Conservation (phyloP, 108 stramenopile genomes). For the Aurantiochytrium sp. region DNA sequence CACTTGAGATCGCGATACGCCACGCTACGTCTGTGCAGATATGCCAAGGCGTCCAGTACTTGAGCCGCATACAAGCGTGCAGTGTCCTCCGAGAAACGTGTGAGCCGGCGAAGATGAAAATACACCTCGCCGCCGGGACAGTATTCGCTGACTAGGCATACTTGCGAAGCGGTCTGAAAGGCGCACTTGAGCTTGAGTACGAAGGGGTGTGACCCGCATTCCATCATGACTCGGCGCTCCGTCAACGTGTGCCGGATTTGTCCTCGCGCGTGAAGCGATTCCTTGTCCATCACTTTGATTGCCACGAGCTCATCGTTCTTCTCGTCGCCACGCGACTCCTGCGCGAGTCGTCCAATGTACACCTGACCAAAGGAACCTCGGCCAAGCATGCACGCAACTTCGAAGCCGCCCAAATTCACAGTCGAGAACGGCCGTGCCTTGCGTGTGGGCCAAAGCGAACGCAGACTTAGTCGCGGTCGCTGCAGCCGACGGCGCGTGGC, state of each 20-base stretch:
- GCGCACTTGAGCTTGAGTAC: slow-evolving; percentile 97
- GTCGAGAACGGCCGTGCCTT: neutral
- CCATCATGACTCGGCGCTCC: slow-evolving; percentile 78
- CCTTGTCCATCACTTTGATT: slow-evolving; percentile 42
- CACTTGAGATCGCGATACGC: slow-evolving; percentile 93
- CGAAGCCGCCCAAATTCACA: neutral
- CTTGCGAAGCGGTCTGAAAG: slow-evolving; percentile 87
- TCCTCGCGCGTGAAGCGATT: slow-evolving; percentile 58
- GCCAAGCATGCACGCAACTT: neutral
- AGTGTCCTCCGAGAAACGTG: slow-evolving; percentile 79
- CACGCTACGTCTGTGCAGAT: slow-evolving; percentile 84
- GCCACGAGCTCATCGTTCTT: slow-evolving; percentile 17
- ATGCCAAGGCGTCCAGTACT: slow-evolving; percentile 81
- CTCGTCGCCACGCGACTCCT: neutral
- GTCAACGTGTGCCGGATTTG: slow-evolving; percentile 95
- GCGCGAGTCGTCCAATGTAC: neutral
- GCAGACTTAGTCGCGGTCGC: no score
- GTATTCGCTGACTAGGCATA: slow-evolving; percentile 95
- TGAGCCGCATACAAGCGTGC: slow-evolving; percentile 92
- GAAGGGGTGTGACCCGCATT: slow-evolving; percentile 88
- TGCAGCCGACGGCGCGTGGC: no score
- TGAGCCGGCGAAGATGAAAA: slow-evolving; percentile 85
- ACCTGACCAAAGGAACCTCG: slow-evolving; percentile 3
- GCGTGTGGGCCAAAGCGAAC: no score
- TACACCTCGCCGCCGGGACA: slow-evolving; percentile 97